Percentiles rank a stretch among this genome's conserved stretches.
phyloP scores from a whole-genome alignment of 345 rosid genomes.

The Excoecaria agallocha region DNA sequence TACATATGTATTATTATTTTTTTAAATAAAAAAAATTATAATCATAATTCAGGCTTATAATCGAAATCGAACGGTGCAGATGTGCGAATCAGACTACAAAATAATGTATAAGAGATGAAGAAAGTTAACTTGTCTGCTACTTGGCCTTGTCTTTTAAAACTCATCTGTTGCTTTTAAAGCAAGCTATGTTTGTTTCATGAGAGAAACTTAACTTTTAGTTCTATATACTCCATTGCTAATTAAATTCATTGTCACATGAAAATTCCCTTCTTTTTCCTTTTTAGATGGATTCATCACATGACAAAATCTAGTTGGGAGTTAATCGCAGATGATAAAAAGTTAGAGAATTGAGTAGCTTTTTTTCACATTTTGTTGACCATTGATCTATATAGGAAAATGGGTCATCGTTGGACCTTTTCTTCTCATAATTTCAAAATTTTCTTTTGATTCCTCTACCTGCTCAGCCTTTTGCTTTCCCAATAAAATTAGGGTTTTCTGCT shows the following conservation, averaged over 20 bases:
- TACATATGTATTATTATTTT: neutral
- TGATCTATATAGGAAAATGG: conserved; percentile 9
- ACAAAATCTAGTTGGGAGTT: conserved; percentile 13
- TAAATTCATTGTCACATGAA: conserved; percentile 24
- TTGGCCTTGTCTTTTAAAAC: neutral
- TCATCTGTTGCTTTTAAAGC: too few species aligned
- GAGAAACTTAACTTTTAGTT: neutral
- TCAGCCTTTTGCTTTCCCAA: conserved; percentile 22
- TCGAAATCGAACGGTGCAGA: too few species aligned
- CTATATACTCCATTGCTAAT: neutral
- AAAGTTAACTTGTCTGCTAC: neutral
- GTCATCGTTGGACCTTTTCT: conserved; percentile 1
- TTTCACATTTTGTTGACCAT: conserved; percentile 1
- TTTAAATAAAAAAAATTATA: neutral
- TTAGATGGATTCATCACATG: conserved; percentile 16
- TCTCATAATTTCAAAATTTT: neutral
- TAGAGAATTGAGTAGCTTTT: neutral
- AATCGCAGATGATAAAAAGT: too few species aligned
- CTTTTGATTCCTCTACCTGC: neutral
- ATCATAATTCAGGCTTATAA: neutral
- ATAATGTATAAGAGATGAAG: neutral
- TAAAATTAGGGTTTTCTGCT: conserved; percentile 26
- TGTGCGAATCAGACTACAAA: too few species aligned
- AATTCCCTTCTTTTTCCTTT: conserved; percentile 5
- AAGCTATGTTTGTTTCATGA: conserved; percentile 7